phyloP scores from a whole-genome alignment of 202 grass and related monocot species.

The Setaria italica region DNA sequence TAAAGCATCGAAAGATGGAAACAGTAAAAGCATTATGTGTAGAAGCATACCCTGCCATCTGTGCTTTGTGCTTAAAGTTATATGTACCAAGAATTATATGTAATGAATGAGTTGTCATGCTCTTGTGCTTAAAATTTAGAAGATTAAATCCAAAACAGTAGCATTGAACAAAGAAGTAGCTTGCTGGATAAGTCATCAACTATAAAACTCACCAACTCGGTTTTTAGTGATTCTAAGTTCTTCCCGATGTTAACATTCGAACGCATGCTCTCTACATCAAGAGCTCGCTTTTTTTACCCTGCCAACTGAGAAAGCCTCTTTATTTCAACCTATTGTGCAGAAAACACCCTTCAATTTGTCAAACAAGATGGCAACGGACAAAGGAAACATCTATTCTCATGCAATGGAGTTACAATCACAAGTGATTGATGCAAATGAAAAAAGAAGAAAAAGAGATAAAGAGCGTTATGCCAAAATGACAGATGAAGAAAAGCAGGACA shows the following conservation, averaged over 20 bases:
- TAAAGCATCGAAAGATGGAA: conserved; percentile 5
- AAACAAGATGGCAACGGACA: too few relatives aligned
- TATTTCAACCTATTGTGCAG: conserved; percentile 43
- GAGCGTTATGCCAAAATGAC: too few relatives aligned
- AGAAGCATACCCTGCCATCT: neutral
- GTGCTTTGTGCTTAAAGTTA: neutral
- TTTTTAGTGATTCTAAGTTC: conserved; percentile 78
- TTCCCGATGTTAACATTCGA: conserved; percentile 73
- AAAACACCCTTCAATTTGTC: too few relatives aligned
- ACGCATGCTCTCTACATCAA: conserved; percentile 71
- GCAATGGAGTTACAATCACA: too few relatives aligned
- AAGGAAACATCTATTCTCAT: too few relatives aligned
- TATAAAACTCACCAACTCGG: conserved; percentile 73
- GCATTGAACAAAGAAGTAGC: neutral
- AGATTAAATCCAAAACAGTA: neutral
- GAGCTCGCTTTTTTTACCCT: conserved; percentile 74
- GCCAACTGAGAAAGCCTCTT: conserved; percentile 83
- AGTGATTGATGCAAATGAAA: too few relatives aligned
- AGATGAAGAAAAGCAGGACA: too few relatives aligned
- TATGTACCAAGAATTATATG: neutral
- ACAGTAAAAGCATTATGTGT: neutral
- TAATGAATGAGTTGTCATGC: neutral
- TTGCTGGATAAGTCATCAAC: neutral
- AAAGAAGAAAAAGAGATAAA: too few relatives aligned
- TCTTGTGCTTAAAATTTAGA: neutral